Percentiles rank a stretch among this genome's conserved stretches.
phyloP scores from a whole-genome alignment of 1,139 yeast species.

The Nakaseomyces delphensis region DNA sequence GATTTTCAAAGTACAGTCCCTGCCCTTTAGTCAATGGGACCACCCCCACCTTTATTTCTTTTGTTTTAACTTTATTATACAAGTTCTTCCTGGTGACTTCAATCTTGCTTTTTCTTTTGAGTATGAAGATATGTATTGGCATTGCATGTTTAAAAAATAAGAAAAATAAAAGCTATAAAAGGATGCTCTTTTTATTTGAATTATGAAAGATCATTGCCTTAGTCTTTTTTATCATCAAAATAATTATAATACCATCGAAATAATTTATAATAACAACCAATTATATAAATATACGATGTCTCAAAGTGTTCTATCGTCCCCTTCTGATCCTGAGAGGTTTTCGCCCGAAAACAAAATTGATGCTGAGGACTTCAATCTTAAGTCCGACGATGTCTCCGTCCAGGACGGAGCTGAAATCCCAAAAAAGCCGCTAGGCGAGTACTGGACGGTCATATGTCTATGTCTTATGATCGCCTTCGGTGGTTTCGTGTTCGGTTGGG shows the following conservation, averaged over 20 bases:
- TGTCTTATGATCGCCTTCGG: constrained; percentile 49
- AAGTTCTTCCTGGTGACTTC: no score
- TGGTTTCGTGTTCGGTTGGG: constrained; percentile 63
- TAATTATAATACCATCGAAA: no score
- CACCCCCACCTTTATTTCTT: no score
- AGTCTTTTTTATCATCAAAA: no score
- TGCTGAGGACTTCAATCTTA: constrained; percentile 1
- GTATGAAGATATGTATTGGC: no score
- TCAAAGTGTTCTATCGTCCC: constrained; percentile 3
- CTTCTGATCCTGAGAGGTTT: constrained; percentile 5
- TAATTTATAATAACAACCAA: neutral
- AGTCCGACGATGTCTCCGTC: constrained; percentile 3
- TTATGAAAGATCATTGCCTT: no score
- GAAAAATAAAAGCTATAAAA: constrained; percentile 3
- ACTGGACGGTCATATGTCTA: constrained; percentile 18
- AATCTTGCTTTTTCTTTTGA: no score
- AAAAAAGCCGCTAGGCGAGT: constrained; percentile 41
- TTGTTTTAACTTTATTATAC: no score
- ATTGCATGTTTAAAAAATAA: no score
- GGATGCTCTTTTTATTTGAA: no score
- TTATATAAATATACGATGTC: constrained; percentile 2
- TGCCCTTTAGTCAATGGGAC: no score
- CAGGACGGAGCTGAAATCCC: constrained; percentile 28
- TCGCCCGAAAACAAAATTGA: constrained; percentile 2
- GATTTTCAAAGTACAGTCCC: no score